Conservation (phyloP, 805 yeast species). For the Tetrapisispora fleetii region DNA sequence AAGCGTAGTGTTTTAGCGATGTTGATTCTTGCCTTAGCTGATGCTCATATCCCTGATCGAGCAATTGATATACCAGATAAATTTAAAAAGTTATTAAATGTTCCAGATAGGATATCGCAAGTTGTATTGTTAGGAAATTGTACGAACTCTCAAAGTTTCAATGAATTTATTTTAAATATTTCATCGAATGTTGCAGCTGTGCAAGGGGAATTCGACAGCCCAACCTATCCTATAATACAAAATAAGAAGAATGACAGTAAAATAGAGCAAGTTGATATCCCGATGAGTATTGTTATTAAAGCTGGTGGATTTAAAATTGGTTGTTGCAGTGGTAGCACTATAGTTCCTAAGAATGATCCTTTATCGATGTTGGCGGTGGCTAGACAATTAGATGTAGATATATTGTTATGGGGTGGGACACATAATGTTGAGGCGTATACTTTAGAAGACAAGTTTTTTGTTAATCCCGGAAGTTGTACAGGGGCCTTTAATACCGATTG, state of each 20-base stretch:
- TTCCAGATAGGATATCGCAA: slow-evolving; percentile 79
- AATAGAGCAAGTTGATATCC: slow-evolving; percentile 30
- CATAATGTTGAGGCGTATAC: slow-evolving; percentile 90
- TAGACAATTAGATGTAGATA: slow-evolving; percentile 84
- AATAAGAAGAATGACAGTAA: slow-evolving; percentile 5
- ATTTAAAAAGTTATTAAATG: slow-evolving; percentile 58
- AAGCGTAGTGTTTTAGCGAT: slow-evolving; percentile 24
- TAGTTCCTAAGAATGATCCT: slow-evolving; percentile 83
- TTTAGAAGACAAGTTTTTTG: slow-evolving; percentile 81
- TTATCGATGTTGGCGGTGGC: slow-evolving; percentile 74
- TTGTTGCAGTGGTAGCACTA: slow-evolving; percentile 70
- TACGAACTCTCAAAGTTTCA: slow-evolving; percentile 53
- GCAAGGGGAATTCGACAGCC: slow-evolving; percentile 71
- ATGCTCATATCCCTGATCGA: slow-evolving; percentile 81
- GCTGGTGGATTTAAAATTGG: slow-evolving; percentile 74
- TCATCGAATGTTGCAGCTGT: slow-evolving; percentile 69
- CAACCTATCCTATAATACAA: slow-evolving; percentile 18
- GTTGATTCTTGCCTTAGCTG: slow-evolving; percentile 79
- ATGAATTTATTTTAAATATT: slow-evolving; percentile 52
- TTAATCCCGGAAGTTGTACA: slow-evolving; percentile 96
- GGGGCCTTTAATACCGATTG: slow-evolving; percentile 74
- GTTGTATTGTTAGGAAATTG: slow-evolving; percentile 81
- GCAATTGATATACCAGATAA: slow-evolving; percentile 45
- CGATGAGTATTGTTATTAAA: slow-evolving; percentile 52
- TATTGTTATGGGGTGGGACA: slow-evolving; percentile 87